Evolutionary conservation across 2,329 filamentous ascomycete genomes (phyloP).

Genomic region (Diaporthe australafricana): DNA sequence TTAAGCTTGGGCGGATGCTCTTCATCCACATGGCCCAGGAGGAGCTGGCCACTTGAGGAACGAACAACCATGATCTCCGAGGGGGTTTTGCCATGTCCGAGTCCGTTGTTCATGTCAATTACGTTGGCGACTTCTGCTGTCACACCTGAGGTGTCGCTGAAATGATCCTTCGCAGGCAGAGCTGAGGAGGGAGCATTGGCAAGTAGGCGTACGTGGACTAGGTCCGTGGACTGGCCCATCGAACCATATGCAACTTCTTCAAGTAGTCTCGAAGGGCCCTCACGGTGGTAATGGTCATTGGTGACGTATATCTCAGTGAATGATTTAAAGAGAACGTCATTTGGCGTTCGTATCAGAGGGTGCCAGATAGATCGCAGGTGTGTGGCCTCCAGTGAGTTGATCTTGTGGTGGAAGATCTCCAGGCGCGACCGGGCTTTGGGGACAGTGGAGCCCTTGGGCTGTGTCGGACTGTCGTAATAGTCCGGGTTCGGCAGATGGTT

Average conservation of each 20-base stretch:
- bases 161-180: not conserved
- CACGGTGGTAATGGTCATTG: conserved; percentile 68
- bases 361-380: conserved; percentile 66
- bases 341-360: conserved; percentile 66
- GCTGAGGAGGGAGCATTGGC: not conserved
- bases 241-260: conserved; percentile 57
- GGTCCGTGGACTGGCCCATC: conserved; percentile 58
- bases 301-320: conserved; percentile 66
- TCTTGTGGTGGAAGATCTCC: conserved; percentile 67
- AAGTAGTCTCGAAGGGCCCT: conserved; percentile 57
- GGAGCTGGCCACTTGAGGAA: conserved; percentile 58
- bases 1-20: not conserved
- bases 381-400: conserved; percentile 53
- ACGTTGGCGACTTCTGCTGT: conserved; percentile 58
- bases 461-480: not conserved
- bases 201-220: conserved; percentile 53
- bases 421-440: conserved; percentile 62
- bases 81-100: conserved; percentile 58
- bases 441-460: not conserved
- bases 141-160: conserved; percentile 45
- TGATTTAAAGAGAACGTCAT: conserved; percentile 64
- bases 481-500: not conserved
- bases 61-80: conserved; percentile 57
- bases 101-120: conserved; percentile 59
- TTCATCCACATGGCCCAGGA: conserved; percentile 50